These are phyloP conservation scores for Vicia villosa DNA, from an alignment of 306 rosid genomes.

Conservation along the genomic window DNA sequence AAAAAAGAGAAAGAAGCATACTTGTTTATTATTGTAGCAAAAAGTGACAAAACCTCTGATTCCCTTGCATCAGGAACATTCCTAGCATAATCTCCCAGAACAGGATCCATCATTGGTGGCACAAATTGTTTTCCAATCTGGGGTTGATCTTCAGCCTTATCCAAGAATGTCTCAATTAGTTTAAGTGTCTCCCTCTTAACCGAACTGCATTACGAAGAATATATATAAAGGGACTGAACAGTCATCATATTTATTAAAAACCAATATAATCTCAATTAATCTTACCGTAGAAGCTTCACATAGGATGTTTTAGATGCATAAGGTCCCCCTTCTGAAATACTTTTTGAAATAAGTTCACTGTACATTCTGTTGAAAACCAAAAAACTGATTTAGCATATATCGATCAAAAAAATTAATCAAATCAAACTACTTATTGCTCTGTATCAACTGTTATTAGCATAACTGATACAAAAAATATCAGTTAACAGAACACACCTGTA, in stretches of 20 bases:
- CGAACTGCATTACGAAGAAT: slow-evolving; percentile 59
- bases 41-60: slow-evolving; percentile 93
- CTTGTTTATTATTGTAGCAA: slow-evolving; percentile 96
- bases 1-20: slow-evolving; percentile 36
- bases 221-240: not conserved
- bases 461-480: not conserved
- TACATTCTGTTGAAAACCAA: slow-evolving; percentile 76
- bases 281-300: slow-evolving; percentile 88
- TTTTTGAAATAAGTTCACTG: slow-evolving; percentile 94
- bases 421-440: not conserved
- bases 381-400: slow-evolving; percentile 15
- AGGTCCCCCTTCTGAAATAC: slow-evolving; percentile 93
- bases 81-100: slow-evolving; percentile 93
- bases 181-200: slow-evolving; percentile 97
- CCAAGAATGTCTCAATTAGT: slow-evolving; percentile 94
- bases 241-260: slow-evolving; percentile 3
- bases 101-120: slow-evolving; percentile 99
- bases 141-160: slow-evolving; percentile 98
- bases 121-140: slow-evolving; percentile 97
- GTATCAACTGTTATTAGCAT: not conserved
- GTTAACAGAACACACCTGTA: slow-evolving; percentile 65
- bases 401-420: not conserved
- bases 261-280: slow-evolving; percentile 6
- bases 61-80: slow-evolving; percentile 99
- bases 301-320: slow-evolving; percentile 83